Percentiles rank a stretch among this genome's conserved stretches.
Conservation (phyloP, 352 stramenopile species). For the Globisporangium spiculum region DNA sequence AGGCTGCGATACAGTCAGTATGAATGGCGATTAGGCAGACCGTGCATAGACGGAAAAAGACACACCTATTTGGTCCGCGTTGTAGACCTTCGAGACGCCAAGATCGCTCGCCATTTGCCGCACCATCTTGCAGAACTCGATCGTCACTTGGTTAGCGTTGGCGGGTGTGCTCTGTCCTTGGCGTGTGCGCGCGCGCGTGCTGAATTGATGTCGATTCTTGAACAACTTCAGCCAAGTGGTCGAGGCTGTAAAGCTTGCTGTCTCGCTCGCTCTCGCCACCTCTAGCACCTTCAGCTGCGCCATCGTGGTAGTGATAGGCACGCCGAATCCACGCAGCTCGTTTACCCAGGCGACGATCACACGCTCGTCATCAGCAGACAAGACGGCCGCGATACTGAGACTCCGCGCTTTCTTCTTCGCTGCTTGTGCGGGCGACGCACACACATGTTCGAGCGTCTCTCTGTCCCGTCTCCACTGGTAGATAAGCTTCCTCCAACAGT, state of each 20-base stretch:
- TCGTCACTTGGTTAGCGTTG: background rate
- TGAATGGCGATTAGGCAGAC: too few relatives aligned
- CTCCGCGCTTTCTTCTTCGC: background rate
- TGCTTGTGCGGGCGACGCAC: background rate
- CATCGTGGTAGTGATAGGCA: background rate
- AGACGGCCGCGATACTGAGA: background rate
- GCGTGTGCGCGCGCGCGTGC: background rate
- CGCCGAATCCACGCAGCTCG: background rate
- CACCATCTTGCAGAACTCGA: background rate
- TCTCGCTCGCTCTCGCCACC: background rate
- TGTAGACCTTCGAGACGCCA: background rate
- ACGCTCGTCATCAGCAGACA: background rate
- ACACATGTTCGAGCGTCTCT: background rate
- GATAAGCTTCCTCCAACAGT: background rate
- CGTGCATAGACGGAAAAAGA: background rate
- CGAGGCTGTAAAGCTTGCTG: too few relatives aligned
- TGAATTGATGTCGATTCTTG: too few relatives aligned
- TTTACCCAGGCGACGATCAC: background rate
- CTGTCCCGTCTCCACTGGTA: slow-evolving; percentile 6
- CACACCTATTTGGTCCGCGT: slow-evolving; percentile 3
- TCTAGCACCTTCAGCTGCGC: background rate
- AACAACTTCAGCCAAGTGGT: too few relatives aligned
- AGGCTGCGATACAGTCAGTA: background rate
- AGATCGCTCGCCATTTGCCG: background rate
- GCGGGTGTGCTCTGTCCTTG: background rate